Evolutionary conservation across 768 basidiomycete genomes (phyloP).

Genomic region (Kondoa subrosea): DNA sequence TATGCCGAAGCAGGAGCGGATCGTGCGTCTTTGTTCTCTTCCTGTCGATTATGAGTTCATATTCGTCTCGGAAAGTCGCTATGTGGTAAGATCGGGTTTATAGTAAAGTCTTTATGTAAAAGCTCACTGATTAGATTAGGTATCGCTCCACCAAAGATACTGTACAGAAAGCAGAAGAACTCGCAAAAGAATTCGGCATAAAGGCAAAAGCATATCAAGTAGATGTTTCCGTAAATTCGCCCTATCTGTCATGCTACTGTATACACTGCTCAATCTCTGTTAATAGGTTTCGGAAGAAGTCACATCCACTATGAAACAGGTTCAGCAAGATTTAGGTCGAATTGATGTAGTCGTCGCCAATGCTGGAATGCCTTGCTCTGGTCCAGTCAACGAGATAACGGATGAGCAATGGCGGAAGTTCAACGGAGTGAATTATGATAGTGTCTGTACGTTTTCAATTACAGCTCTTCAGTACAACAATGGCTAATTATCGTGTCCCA

Average conservation of each 20-base stretch:
- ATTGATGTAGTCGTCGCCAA: slow-evolving; percentile 21
- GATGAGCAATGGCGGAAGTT: slow-evolving; percentile 18
- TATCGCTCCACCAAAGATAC: slow-evolving; percentile 17
- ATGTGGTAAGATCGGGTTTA: too few species aligned
- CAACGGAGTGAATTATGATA: slow-evolving; percentile 13
- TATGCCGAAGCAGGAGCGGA: slow-evolving; percentile 15
- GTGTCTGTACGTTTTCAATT: neutral
- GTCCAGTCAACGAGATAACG: slow-evolving; percentile 18
- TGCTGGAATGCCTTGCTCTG: slow-evolving; percentile 16
- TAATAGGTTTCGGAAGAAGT: neutral
- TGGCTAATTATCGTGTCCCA: neutral
- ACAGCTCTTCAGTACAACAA: too few species aligned
- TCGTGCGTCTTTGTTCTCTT: neutral
- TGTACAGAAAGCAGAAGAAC: slow-evolving; percentile 16
- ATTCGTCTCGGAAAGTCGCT: slow-evolving; percentile 8
- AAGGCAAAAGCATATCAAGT: slow-evolving; percentile 14
- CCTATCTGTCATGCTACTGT: slow-evolving; percentile 2
- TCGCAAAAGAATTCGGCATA: slow-evolving; percentile 18
- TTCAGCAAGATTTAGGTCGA: slow-evolving; percentile 5
- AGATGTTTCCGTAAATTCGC: slow-evolving; percentile 11
- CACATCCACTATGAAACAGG: neutral
- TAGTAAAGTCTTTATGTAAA: too few species aligned
- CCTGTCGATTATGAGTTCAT: neutral
- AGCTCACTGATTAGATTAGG: too few species aligned
- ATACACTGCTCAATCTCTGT: neutral